phyloP scores from a whole-genome alignment of 257 asterid genomes.

The Petunia axillaris region DNA sequence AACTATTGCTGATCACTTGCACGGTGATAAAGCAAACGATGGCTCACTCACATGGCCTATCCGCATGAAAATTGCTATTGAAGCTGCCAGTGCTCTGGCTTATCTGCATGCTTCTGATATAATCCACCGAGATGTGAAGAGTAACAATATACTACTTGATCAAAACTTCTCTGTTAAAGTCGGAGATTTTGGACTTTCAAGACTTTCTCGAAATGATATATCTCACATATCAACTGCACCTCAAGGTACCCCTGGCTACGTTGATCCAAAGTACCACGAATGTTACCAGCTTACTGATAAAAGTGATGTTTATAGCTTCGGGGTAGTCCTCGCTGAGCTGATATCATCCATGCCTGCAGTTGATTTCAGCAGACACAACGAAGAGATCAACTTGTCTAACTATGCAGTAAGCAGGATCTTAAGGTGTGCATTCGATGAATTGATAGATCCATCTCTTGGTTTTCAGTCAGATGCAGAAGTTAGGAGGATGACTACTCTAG shows the following conservation, averaged over 20 bases:
- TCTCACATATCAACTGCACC: slow-evolving; percentile 36
- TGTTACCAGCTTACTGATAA: slow-evolving; percentile 32
- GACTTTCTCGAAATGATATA: slow-evolving; percentile 11
- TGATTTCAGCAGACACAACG: slow-evolving; percentile 25
- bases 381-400: slow-evolving; percentile 30
- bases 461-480: slow-evolving; percentile 22
- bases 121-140: slow-evolving; percentile 37
- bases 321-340: slow-evolving; percentile 33
- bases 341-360: slow-evolving; percentile 31
- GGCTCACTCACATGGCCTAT: slow-evolving; percentile 31
- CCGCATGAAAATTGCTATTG: slow-evolving; percentile 32
- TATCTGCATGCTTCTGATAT: slow-evolving; percentile 33
- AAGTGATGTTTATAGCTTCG: slow-evolving; percentile 37
- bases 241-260: slow-evolving; percentile 33
- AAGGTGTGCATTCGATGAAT: slow-evolving; percentile 19
- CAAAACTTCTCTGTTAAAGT: slow-evolving; percentile 31
- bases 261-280: slow-evolving; percentile 35
- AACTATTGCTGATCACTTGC: slow-evolving; percentile 34
- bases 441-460: slow-evolving; percentile 26
- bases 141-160: slow-evolving; percentile 32
- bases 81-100: slow-evolving; percentile 29
- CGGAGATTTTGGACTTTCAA: slow-evolving; percentile 34
- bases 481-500: slow-evolving; percentile 23
- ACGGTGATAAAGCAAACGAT: slow-evolving; percentile 23
- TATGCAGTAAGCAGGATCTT: slow-evolving; percentile 28